Base-by-base conservation (phyloP, 257 asterid genomes). In the Ocimum tenuiflorum region DNA sequence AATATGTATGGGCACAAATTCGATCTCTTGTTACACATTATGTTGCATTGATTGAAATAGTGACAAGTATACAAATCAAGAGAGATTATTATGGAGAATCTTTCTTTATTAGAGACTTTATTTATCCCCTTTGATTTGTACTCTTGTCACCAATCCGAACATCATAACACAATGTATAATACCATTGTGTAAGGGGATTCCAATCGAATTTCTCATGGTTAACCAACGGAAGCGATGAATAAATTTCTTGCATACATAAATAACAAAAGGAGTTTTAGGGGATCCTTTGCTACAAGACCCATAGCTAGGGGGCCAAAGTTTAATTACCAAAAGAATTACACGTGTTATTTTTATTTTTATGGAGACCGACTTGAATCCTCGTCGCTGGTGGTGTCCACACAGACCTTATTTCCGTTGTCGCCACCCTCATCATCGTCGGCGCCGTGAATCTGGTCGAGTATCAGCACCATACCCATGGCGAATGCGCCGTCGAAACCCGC, bases 401-500 rank as follows among this genome's bases (percentile, higher is more conserved):
- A 82, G 0, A 81, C 83, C 33, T 57, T 71, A 56, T 73, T 64
- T 35, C 75, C 72, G 17, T 64, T 36, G 41, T 57, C 66, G 5
- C 31, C 51, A 38, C 22, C 79, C 2, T 6, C 78, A 12, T 11
- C 74, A 4, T 45, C 82, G 22, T 38, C 79, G 23, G 54, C 74
- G 23, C 85, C 87, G 36, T 78, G 59, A 22, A 86, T 83, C 78
- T 76, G 85, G 64, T 85, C 87, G 15, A 85, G 74, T 58, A 81
- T 85, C 53, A 85, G 70, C 10, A 83, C 83, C 75, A 86, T 51
- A 3, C 86, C 94, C 94, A 86, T 86, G 10, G 82, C 88, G 74
- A 83, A 83, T 4, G 94, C 94, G 60, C 77, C 79, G 75, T 83
- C 90, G 76, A 80, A 78, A 0, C 94, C 94, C 1, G 85, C 67